Evolutionary conservation across 352 stramenopile genomes (phyloP), one percentile per base, ranked within the genome.

Genomic region (Globisporangium nunn): DNA sequence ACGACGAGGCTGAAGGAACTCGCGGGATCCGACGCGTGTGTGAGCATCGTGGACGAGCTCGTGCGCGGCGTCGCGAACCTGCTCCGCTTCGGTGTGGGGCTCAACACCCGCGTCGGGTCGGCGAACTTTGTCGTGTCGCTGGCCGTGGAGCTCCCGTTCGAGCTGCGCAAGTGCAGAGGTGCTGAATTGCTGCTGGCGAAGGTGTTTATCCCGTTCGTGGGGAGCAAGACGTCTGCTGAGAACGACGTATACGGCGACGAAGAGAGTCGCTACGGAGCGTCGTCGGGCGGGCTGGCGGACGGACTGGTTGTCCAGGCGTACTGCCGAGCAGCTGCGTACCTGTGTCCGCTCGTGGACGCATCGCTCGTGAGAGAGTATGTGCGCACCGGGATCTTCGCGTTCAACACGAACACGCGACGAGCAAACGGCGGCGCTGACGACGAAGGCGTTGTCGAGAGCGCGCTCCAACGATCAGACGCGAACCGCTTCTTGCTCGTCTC

Each of bases 121-220:
- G 83, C 83, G 31, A 93, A 88, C 60, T 93, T 91, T 61, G 74
- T 82, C 17, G 76, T 74, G n/a, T 80, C 77, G 3, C 63, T 93
- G 0, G 77, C 82, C 10, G 68, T 67, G 0, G 81, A 93, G 28
- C 55, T 93, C 39, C 72, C 81, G 1, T 86, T 82, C 35, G 83
- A 93, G 69, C 57, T 93, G 37, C 78, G 78, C 10, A 85, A 87
- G 28, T 82, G 77, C 52, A 71, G 72, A 5, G 83, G 73, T 4
- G 75, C 81, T 0, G 79, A 90, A 44, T 50, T 74, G 14, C 56
- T 93, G 31, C 54, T 93, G 8, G 62, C 60, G 2, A 71, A 66
- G 15, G 78, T 87, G 29, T 62, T 93, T 39, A 63, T 84, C 23
- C 81, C 81, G 23, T 93, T 74, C 54, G 67, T 91, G 1, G 58